Evolutionary conservation across 495 filamentous ascomycete species (phyloP).

Genomic region (Talaromyces ruber): DNA sequence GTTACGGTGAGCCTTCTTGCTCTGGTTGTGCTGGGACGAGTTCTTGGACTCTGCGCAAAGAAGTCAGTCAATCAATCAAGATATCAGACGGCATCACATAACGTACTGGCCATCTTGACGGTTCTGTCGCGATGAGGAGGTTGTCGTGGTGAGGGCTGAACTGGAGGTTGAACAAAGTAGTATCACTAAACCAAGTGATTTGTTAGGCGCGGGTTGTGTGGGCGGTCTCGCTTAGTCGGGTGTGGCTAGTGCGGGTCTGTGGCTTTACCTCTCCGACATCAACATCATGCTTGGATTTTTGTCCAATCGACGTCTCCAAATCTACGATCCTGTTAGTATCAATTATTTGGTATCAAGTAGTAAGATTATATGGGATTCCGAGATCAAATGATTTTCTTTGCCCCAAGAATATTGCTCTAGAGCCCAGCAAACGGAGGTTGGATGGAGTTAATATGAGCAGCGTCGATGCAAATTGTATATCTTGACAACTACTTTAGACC

Average conservation of each 20-base stretch:
- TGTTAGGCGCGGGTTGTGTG: constrained; percentile 6
- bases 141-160: constrained; percentile 16
- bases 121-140: constrained; percentile 31
- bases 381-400: neutral
- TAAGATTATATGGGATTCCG: neutral
- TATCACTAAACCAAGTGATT: neutral
- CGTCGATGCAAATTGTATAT: no score
- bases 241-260: constrained; percentile 4
- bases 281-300: neutral
- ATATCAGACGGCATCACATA: neutral
- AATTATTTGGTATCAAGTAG: neutral
- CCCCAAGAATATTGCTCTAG: neutral
- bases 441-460: neutral
- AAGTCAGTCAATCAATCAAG: constrained; percentile 5
- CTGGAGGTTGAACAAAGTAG: neutral
- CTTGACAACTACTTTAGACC: no score
- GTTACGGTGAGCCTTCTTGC: constrained; percentile 94
- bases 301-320: neutral
- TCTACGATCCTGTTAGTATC: neutral
- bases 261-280: neutral
- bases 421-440: neutral
- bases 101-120: constrained; percentile 48
- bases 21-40: constrained; percentile 96
- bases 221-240: constrained; percentile 4
- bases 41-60: constrained; percentile 83